Base-by-base conservation (phyloP, 805 yeast species). In the Starmera caribaea region DNA sequence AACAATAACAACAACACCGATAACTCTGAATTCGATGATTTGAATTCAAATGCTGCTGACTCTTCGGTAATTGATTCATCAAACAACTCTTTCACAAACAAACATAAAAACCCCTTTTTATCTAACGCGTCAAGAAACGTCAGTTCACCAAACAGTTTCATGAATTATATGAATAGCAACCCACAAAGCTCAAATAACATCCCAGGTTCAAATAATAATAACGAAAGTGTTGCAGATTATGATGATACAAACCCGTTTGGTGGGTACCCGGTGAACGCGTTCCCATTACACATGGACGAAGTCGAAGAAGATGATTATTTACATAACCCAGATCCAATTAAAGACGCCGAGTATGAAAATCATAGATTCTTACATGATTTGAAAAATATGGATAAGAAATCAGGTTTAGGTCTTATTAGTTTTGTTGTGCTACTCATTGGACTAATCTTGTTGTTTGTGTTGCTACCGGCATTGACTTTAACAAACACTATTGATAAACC, bases 271-370 rank as follows among this genome's bases (percentile, higher is more conserved):
- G 94, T 96, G 8, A 71, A 88, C 14, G 79, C 87, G 5, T 90
- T 90, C 65, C 98, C 98, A 1, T 66, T 90, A 41, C 81, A 75
- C 50, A 78, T 92, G 46, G 96, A 90, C 43, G 97, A 90, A 50
- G 86, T 86, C 61, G 98, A 90, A 61, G 81, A 84, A 9, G 98
- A 90, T 63, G 98, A 90, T 61, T 89, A 86, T 55, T 59, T 92
- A 48, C 97, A 90, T 62, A 92, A 90, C 61, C 97, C 97, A 2
- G 96, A 90, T 59, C 96, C 96, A 9, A 81, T 88, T 30, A 84
- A 79, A 35, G 98, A 92, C 58, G 96, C 95, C 16, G 76, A 79
- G 43, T 77, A 81, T 52, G 95, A 87, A 50, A 81, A 76, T 46
- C 74, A 79, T 55, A 65, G 87, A 49, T 76, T 83, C 51, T 50